These are phyloP conservation scores for Emmonsiellopsis sp. DNA, from an alignment of 2,329 filamentous ascomycete genomes.

Conservation along the genomic window DNA sequence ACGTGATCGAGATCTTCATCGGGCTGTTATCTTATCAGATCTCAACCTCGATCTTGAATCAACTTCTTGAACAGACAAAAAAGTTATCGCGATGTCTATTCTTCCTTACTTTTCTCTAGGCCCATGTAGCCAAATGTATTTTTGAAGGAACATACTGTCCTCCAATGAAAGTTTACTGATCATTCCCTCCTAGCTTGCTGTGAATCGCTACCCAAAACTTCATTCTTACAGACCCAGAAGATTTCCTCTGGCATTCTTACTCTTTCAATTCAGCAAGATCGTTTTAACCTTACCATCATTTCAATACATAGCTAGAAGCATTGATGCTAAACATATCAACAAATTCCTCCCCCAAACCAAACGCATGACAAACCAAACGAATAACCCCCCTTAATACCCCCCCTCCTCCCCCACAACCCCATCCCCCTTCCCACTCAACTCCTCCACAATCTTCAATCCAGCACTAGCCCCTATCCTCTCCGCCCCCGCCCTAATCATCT, in stretches of 20 bases:
- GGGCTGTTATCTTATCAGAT: background rate
- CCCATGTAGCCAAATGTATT: too few relatives aligned
- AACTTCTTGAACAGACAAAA: background rate
- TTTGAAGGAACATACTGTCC: too few relatives aligned
- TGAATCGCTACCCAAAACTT: too few relatives aligned
- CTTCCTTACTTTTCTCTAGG: too few relatives aligned
- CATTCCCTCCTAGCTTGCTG: too few relatives aligned
- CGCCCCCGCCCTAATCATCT: constrained; percentile 50
- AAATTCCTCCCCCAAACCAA: background rate
- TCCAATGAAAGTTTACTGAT: too few relatives aligned
- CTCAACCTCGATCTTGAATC: background rate
- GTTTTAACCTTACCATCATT: background rate
- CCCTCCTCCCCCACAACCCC: constrained; percentile 9
- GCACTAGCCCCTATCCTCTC: constrained; percentile 48
- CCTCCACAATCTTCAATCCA: constrained; percentile 48
- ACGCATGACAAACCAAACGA: background rate
- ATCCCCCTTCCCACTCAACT: constrained; percentile 17
- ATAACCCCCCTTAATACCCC: background rate
- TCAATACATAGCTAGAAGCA: background rate
- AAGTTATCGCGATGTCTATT: too few relatives aligned
- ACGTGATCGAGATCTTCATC: too few relatives aligned
- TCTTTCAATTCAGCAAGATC: too few relatives aligned
- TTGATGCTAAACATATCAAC: background rate
- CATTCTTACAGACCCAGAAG: too few relatives aligned
- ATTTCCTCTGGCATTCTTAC: too few relatives aligned